Conservation (phyloP, 352 stramenopile genomes). For the Globisporangium viniferum region DNA sequence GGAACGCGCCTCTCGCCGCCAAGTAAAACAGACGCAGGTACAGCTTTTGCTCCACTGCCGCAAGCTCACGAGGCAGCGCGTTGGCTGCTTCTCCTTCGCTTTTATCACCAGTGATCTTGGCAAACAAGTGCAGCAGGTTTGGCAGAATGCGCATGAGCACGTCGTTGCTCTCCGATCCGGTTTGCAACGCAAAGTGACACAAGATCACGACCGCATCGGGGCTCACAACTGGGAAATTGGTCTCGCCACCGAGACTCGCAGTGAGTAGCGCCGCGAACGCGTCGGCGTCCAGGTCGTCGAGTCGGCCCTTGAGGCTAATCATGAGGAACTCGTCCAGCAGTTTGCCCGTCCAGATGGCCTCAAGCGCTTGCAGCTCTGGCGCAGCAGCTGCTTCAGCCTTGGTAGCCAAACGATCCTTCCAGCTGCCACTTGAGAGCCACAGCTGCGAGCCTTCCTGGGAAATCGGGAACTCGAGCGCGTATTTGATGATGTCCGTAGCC, state of each 20-base stretch:
- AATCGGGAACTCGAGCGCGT: constrained; percentile 57
- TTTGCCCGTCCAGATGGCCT: constrained; percentile 71
- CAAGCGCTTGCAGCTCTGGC: constrained; percentile 26
- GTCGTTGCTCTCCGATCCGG: constrained; percentile 31
- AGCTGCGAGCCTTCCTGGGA: constrained; percentile 29
- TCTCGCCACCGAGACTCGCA: constrained; percentile 47
- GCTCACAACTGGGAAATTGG: constrained; percentile 49
- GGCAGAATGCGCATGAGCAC: constrained; percentile 59
- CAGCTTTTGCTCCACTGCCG: constrained; percentile 49
- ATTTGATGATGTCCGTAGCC: constrained; percentile 51
- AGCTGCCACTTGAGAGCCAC: constrained; percentile 62
- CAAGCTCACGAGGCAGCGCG: constrained; percentile 45
- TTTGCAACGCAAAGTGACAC: constrained; percentile 60
- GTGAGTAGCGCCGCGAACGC: constrained; percentile 51
- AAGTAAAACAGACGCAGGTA: constrained; percentile 62
- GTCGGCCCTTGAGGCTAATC: constrained; percentile 71
- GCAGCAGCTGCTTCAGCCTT: background rate
- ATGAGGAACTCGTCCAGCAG: constrained; percentile 77
- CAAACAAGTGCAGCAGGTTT: constrained; percentile 54
- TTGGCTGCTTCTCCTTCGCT: background rate
- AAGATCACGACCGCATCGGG: constrained; percentile 71
- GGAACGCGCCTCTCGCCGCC: constrained; percentile 45
- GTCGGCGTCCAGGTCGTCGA: constrained; percentile 55
- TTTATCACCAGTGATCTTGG: constrained; percentile 24
- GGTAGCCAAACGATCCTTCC: constrained; percentile 23